These are phyloP conservation scores for Aspergillus eucalypticola DNA, from an alignment of 2,329 filamentous ascomycete species.

Conservation along the genomic window DNA sequence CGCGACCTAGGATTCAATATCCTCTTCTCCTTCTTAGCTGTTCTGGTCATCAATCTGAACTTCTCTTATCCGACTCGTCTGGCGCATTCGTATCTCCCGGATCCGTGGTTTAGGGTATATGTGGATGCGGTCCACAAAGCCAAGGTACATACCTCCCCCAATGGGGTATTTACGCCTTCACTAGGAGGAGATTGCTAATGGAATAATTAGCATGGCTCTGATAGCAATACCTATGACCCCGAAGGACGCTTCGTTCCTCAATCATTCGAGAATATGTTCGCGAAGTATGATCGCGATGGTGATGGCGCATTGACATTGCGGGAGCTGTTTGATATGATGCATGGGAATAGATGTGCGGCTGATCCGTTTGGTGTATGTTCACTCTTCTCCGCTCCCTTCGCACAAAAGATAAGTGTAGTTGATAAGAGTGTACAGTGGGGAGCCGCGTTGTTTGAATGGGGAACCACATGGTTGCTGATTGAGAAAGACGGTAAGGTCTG, in stretches of 20 bases:
- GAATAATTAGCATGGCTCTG: constrained; percentile 17
- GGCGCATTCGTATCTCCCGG: constrained; percentile 39
- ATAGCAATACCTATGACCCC: constrained; percentile 46
- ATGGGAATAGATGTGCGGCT: constrained; percentile 44
- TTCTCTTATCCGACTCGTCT: constrained; percentile 51
- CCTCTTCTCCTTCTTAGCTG: constrained; percentile 41
- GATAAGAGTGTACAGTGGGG: constrained; percentile 31
- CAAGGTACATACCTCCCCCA: constrained; percentile 29
- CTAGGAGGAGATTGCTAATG: not conserved
- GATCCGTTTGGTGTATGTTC: constrained; percentile 45
- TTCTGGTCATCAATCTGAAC: constrained; percentile 43
- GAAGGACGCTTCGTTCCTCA: constrained; percentile 51
- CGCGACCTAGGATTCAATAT: constrained; percentile 44
- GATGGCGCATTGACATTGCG: constrained; percentile 42
- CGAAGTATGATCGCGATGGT: constrained; percentile 45
- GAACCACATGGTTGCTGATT: constrained; percentile 32
- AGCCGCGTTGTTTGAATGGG: constrained; percentile 49
- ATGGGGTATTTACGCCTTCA: too few species aligned
- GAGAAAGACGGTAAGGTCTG: constrained; percentile 31
- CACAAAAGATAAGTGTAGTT: not conserved
- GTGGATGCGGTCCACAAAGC: constrained; percentile 44
- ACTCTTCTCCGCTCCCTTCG: not conserved
- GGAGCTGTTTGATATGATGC: constrained; percentile 42
- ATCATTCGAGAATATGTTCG: constrained; percentile 52
- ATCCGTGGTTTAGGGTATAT: constrained; percentile 41